Conservation (phyloP, 2,329 filamentous ascomycete species). For the Aspergillus ustus region DNA sequence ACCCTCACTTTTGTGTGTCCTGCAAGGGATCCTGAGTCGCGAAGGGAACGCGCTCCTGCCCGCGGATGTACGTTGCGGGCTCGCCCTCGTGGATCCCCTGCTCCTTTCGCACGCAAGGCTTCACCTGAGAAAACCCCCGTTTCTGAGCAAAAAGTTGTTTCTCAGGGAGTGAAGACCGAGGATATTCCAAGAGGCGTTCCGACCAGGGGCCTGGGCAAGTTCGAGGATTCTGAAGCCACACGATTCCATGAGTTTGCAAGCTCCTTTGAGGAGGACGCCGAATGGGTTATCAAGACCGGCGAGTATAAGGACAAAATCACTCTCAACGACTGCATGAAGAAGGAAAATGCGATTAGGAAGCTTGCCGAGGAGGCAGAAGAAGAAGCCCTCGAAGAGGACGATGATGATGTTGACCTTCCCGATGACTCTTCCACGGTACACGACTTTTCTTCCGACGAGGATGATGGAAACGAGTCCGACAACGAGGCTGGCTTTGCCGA, state of each 20-base stretch:
- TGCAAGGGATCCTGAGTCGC: slow-evolving; percentile 35
- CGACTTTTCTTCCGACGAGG: slow-evolving; percentile 57
- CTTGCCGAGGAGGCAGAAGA: slow-evolving; percentile 89
- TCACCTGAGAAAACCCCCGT: slow-evolving; percentile 25
- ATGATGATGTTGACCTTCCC: slow-evolving; percentile 56
- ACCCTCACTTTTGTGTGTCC: slow-evolving; percentile 55
- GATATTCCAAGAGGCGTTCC: slow-evolving; percentile 34
- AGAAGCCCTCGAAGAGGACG: slow-evolving; percentile 79
- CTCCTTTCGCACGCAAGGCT: slow-evolving; percentile 40
- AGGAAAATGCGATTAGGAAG: slow-evolving; percentile 86
- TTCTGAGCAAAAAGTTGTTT: not conserved
- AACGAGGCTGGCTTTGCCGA: slow-evolving; percentile 74
- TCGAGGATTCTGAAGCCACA: slow-evolving; percentile 48
- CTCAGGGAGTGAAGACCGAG: slow-evolving; percentile 22
- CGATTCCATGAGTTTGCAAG: slow-evolving; percentile 90
- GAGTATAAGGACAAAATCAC: slow-evolving; percentile 74
- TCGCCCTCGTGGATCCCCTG: slow-evolving; percentile 46
- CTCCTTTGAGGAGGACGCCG: slow-evolving; percentile 78
- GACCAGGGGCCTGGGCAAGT: slow-evolving; percentile 43
- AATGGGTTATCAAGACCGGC: slow-evolving; percentile 80
- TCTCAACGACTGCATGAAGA: slow-evolving; percentile 84
- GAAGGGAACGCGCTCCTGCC: slow-evolving; percentile 33
- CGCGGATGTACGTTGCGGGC: slow-evolving; percentile 30
- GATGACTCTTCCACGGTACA: slow-evolving; percentile 66
- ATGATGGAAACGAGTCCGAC: slow-evolving; percentile 79